A percentile compares a stretch with the other conserved stretches of the same genome.
These are phyloP conservation scores for Geotrichum siamense DNA, from an alignment of 1,139 yeast species.

Conservation along the genomic window DNA sequence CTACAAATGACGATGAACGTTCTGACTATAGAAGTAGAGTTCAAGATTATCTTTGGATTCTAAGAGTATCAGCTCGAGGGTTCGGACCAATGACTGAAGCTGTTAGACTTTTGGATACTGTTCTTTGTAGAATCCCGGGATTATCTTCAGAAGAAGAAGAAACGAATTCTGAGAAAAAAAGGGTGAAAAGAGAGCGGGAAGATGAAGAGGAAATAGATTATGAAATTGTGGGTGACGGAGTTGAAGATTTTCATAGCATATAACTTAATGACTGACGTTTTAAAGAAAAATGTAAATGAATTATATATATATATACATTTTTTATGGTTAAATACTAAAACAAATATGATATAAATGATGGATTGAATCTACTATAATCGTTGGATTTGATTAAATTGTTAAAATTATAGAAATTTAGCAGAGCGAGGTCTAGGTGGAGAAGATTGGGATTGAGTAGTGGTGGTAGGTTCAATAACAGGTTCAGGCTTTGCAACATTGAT, in stretches of 20 bases:
- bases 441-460: neutral
- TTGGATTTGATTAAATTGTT: too few relatives aligned
- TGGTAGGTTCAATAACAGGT: too few relatives aligned
- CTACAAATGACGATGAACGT: conserved; percentile 47
- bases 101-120: conserved; percentile 50
- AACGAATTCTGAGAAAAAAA: neutral
- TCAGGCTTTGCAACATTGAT: conserved; percentile 1
- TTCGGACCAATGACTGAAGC: conserved; percentile 72
- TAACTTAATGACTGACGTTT: neutral
- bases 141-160: conserved; percentile 14
- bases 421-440: neutral
- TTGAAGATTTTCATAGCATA: conserved; percentile 1
- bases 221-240: conserved; percentile 5
- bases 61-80: conserved; percentile 65
- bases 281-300: too few relatives aligned
- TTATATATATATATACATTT: too few relatives aligned
- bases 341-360: too few relatives aligned
- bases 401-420: conserved; percentile 6
- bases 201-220: neutral
- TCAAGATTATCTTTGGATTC: conserved; percentile 66
- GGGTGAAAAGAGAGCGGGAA: neutral
- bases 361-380: too few relatives aligned
- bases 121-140: conserved; percentile 26
- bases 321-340: too few relatives aligned
- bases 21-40: conserved; percentile 58